These are phyloP conservation scores for Oropetium thomaeum DNA, from an alignment of 176 grass and related monocot species.

Conservation along the genomic window DNA sequence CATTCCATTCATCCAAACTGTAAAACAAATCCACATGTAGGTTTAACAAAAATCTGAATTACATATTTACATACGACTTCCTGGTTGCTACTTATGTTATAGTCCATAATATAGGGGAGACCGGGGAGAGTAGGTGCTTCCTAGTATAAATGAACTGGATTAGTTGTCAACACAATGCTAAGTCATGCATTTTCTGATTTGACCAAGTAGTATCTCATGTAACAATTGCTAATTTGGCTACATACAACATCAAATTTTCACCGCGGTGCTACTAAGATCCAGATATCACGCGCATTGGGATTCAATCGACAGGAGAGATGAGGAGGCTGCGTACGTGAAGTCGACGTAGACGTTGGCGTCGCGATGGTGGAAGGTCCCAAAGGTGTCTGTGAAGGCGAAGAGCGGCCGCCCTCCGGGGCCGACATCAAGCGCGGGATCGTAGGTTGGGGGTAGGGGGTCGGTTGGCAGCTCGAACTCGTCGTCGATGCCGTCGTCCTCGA, in stretches of 20 bases:
- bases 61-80: neutral
- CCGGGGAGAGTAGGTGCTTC: neutral
- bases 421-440: slow-evolving; percentile 75
- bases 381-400: slow-evolving; percentile 74
- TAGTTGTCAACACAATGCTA: neutral
- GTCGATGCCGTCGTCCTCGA: slow-evolving; percentile 43
- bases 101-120: too few relatives aligned
- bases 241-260: neutral
- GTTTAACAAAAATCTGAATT: neutral
- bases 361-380: slow-evolving; percentile 52
- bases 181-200: neutral
- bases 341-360: slow-evolving; percentile 70
- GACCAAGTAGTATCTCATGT: neutral
- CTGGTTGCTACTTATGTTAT: neutral
- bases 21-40: slow-evolving; percentile 17
- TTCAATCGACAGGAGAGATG: neutral
- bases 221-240: neutral
- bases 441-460: slow-evolving; percentile 65
- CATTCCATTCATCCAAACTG: slow-evolving; percentile 97
- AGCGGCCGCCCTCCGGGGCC: slow-evolving; percentile 77
- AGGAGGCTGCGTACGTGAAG: slow-evolving; percentile 45
- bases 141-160: neutral
- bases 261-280: neutral
- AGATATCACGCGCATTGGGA: neutral
- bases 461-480: slow-evolving; percentile 69